A percentile compares a stretch with the other conserved stretches of the same genome.
Evolutionary conservation across 2,329 filamentous ascomycete genomes (phyloP).

Genomic region (Ceratocystis papillata): DNA sequence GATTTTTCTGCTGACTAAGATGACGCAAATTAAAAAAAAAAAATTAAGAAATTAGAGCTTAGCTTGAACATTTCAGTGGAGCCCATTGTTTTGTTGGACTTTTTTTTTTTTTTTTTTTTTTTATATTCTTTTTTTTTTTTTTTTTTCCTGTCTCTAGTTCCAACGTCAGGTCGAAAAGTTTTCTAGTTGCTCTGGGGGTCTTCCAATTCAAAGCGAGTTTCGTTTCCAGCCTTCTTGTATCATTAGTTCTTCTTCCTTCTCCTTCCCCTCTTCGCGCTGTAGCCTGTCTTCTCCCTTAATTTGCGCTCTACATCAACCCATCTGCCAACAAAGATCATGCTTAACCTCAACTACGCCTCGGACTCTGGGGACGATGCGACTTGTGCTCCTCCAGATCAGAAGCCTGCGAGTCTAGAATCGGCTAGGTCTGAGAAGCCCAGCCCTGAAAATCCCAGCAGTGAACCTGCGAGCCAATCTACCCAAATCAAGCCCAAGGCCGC

Average conservation of each 20-base stretch:
- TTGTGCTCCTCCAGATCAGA: neutral
- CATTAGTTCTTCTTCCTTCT: neutral
- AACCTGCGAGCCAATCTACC: neutral
- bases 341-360: slow-evolving; percentile 17
- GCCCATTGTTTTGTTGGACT: slow-evolving; percentile 4
- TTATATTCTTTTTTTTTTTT: too few species aligned
- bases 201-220: too few species aligned
- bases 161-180: too few species aligned
- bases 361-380: slow-evolving; percentile 15
- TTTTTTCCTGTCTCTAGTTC: neutral
- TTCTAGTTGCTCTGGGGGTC: too few species aligned
- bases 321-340: slow-evolving; percentile 10
- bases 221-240: neutral
- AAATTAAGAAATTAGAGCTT: neutral
- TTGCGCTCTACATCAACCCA: neutral
- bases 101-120: neutral
- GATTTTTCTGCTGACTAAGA: slow-evolving; percentile 17
- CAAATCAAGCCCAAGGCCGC: neutral
- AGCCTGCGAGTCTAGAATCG: neutral
- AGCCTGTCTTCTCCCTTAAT: neutral
- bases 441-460: neutral
- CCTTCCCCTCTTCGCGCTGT: neutral
- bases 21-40: slow-evolving; percentile 6
- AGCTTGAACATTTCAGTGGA: slow-evolving; percentile 13
- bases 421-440: neutral